Percentiles rank a stretch among this genome's conserved stretches.
These are phyloP conservation scores for Aspergillus sparsus DNA, from an alignment of 495 filamentous ascomycete genomes.

Conservation along the genomic window DNA sequence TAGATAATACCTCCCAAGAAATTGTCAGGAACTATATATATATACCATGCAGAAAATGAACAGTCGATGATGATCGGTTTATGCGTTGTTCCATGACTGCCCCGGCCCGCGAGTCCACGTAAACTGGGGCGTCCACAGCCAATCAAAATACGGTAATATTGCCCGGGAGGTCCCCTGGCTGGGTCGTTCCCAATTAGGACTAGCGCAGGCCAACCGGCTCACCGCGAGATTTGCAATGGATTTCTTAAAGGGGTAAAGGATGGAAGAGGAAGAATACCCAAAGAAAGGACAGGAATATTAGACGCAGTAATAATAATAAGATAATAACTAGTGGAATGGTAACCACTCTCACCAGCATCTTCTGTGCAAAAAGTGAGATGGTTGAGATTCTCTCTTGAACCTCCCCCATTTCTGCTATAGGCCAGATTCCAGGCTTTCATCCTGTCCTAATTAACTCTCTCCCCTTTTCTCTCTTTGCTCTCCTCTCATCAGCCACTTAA, in stretches of 20 bases:
- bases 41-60: too few species aligned
- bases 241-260: neutral
- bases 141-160: slow-evolving; percentile 8
- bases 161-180: neutral
- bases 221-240: slow-evolving; percentile 6
- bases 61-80: too few species aligned
- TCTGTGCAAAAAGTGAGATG: too few species aligned
- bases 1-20: too few species aligned
- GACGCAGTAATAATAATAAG: neutral
- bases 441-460: neutral
- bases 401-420: too few species aligned
- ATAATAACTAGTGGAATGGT: too few species aligned
- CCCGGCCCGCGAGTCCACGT: neutral
- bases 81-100: neutral
- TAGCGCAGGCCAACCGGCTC: slow-evolving; percentile 1
- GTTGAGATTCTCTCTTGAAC: too few species aligned
- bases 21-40: too few species aligned
- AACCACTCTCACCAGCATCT: too few species aligned
- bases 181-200: neutral
- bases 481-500: slow-evolving; percentile 9
- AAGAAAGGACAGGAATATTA: neutral
- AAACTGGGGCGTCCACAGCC: neutral
- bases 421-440: neutral
- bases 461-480: neutral
- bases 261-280: neutral